Percentiles rank a stretch among this genome's conserved stretches.
These are phyloP conservation scores for Stellera chamaejasme DNA, from an alignment of 345 rosid species.

Conservation along the genomic window DNA sequence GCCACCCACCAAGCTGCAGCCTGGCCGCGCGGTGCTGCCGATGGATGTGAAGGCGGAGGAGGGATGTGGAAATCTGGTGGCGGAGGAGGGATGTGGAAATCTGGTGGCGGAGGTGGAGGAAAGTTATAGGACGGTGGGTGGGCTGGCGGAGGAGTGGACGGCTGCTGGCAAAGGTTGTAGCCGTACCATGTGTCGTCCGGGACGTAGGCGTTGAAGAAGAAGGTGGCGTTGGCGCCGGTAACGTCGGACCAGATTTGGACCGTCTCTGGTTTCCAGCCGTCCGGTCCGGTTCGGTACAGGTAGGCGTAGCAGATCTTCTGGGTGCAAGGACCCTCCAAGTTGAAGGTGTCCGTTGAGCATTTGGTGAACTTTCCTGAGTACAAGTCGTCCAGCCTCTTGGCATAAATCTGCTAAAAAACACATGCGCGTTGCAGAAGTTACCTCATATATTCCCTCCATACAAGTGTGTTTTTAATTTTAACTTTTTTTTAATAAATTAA, in stretches of 20 bases:
- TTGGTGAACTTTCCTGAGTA: constrained; percentile 46
- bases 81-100: no score
- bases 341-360: constrained; percentile 74
- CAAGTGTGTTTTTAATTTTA: no score
- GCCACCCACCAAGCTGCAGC: no score
- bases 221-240: constrained; percentile 36
- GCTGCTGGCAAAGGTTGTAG: constrained; percentile 40
- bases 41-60: no score
- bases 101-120: no score
- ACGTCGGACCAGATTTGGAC: constrained; percentile 39
- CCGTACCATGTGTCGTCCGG: constrained; percentile 77
- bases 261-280: constrained; percentile 74
- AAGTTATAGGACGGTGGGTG: no score
- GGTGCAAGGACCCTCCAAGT: constrained; percentile 66
- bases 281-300: constrained; percentile 68
- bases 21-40: no score
- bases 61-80: no score
- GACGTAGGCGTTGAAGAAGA: constrained; percentile 41
- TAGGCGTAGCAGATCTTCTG: constrained; percentile 71
- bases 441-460: no score
- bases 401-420: constrained; percentile 43
- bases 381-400: constrained; percentile 73
- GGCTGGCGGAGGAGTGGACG: no score
- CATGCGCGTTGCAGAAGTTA: no score
- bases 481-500: no score